These are phyloP conservation scores for Debaryomycetaceae sp. DNA, from an alignment of 1,139 yeast genomes.

Conservation along the genomic window DNA sequence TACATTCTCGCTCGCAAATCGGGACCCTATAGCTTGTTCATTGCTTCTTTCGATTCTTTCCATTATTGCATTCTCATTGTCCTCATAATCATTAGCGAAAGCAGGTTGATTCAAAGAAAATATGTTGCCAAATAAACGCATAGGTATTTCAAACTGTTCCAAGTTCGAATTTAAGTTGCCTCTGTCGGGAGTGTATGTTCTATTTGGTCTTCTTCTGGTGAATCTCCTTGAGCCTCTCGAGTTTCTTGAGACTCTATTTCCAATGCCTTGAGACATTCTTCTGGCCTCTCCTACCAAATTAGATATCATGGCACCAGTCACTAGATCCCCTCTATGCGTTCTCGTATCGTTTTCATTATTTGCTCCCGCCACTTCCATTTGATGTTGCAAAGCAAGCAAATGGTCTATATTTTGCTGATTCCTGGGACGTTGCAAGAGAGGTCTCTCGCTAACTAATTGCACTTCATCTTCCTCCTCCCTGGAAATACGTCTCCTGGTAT, in stretches of 20 bases:
- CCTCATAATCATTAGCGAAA: slow-evolving; percentile 6
- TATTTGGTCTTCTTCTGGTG: slow-evolving; percentile 3
- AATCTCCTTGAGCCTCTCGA: background rate
- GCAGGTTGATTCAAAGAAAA: slow-evolving; percentile 2
- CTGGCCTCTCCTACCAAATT: slow-evolving; percentile 1
- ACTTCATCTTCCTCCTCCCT: slow-evolving; percentile 12
- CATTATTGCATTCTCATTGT: slow-evolving; percentile 33
- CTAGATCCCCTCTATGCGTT: background rate
- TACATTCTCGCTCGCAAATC: slow-evolving; percentile 28
- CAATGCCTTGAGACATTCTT: slow-evolving; percentile 1
- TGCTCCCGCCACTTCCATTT: background rate
- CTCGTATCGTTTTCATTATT: background rate
- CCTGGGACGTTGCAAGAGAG: background rate
- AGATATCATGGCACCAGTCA: background rate
- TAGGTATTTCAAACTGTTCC: slow-evolving; percentile 7
- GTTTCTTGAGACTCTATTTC: slow-evolving; percentile 1
- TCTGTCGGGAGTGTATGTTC: slow-evolving; percentile 1
- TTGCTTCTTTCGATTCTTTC: slow-evolving; percentile 41
- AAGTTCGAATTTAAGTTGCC: slow-evolving; percentile 1
- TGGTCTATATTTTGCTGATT: background rate
- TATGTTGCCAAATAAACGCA: slow-evolving; percentile 6
- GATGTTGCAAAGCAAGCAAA: slow-evolving; percentile 1
- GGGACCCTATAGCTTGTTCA: slow-evolving; percentile 32
- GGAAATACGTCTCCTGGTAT: background rate
- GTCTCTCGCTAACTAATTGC: slow-evolving; percentile 12